A percentile compares a stretch with the other conserved stretches of the same genome.
Evolutionary conservation across 2,329 filamentous ascomycete species (phyloP).

Genomic region (Stachybotrys elegans): DNA sequence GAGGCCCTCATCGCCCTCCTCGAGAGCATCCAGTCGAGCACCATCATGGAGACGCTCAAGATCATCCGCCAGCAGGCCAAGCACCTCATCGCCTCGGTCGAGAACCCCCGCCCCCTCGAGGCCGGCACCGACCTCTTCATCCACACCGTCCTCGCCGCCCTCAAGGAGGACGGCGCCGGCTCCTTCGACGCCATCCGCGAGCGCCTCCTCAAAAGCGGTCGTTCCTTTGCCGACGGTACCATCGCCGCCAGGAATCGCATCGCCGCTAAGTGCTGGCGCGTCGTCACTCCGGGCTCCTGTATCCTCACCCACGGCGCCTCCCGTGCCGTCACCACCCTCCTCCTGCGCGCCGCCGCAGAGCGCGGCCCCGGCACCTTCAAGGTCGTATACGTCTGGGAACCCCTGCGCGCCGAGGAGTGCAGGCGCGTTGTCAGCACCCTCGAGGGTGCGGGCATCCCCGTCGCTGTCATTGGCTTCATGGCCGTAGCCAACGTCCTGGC

Average conservation of each 20-base stretch:
- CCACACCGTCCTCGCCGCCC: conserved; percentile 78
- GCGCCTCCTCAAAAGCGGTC: conserved; percentile 80
- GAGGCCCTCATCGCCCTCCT: conserved; percentile 86
- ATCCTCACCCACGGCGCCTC: conserved; percentile 91
- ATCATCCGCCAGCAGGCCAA: conserved; percentile 73
- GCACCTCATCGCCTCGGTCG: conserved; percentile 70
- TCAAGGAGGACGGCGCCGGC: conserved; percentile 47
- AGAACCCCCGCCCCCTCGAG: conserved; percentile 86
- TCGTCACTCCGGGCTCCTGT: conserved; percentile 71
- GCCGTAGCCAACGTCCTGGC: conserved; percentile 57
- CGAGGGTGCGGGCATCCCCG: conserved; percentile 62
- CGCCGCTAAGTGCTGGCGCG: conserved; percentile 70
- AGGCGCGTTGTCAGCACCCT: conserved; percentile 66
- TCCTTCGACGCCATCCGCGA: conserved; percentile 73
- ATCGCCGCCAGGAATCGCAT: conserved; percentile 82
- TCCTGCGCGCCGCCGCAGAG: conserved; percentile 62
- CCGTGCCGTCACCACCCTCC: conserved; percentile 72
- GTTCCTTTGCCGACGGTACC: conserved; percentile 80
- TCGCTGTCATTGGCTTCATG: conserved; percentile 17
- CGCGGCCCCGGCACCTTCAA: conserved; percentile 62
- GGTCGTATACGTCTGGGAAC: conserved; percentile 73
- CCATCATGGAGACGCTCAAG: conserved; percentile 90
- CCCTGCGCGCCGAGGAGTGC: conserved; percentile 53
- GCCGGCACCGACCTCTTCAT: conserved; percentile 95
- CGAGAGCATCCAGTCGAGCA: conserved; percentile 71